A percentile compares a stretch with the other conserved stretches of the same genome.
These are phyloP conservation scores for Xylariaceae sp. DNA, from an alignment of 2,329 filamentous ascomycete genomes.

Conservation along the genomic window DNA sequence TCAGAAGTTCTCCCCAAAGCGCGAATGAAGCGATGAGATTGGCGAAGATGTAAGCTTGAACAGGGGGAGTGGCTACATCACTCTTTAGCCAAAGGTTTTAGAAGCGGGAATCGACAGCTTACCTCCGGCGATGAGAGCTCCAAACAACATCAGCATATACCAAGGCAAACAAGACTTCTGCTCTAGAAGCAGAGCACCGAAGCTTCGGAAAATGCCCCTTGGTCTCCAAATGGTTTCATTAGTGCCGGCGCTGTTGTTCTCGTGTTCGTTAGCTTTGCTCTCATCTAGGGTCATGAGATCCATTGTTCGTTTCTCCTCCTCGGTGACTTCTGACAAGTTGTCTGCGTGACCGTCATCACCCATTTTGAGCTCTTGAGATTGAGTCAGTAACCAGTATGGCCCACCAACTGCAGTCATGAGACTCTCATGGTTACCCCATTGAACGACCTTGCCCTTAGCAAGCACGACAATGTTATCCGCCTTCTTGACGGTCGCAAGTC, in stretches of 20 bases:
- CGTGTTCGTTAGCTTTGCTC: constrained; percentile 39
- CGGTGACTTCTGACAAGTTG: constrained; percentile 40
- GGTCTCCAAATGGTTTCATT: constrained; percentile 26
- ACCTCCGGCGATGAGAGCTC: constrained; percentile 46
- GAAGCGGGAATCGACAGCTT: constrained; percentile 15
- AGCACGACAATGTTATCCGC: constrained; percentile 52
- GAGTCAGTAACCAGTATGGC: constrained; percentile 71
- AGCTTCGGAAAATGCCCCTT: constrained; percentile 37
- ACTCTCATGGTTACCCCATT: constrained; percentile 77
- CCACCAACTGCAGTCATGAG: constrained; percentile 67
- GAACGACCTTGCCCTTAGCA: constrained; percentile 68
- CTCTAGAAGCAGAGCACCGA: constrained; percentile 39
- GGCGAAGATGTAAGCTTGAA: constrained; percentile 64
- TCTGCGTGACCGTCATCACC: constrained; percentile 49
- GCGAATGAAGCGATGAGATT: constrained; percentile 52
- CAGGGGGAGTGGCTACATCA: constrained; percentile 49
- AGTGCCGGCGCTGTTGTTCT: background rate
- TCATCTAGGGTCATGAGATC: constrained; percentile 51
- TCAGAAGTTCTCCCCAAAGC: constrained; percentile 35
- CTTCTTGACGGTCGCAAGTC: constrained; percentile 60
- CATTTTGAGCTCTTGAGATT: constrained; percentile 63
- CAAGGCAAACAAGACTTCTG: constrained; percentile 39
- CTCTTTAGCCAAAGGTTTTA: constrained; percentile 13
- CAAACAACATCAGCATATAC: constrained; percentile 40
- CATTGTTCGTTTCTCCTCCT: constrained; percentile 47